Evolutionary conservation across 2,329 filamentous ascomycete genomes (phyloP).

Genomic region (Trichoderma sp.): DNA sequence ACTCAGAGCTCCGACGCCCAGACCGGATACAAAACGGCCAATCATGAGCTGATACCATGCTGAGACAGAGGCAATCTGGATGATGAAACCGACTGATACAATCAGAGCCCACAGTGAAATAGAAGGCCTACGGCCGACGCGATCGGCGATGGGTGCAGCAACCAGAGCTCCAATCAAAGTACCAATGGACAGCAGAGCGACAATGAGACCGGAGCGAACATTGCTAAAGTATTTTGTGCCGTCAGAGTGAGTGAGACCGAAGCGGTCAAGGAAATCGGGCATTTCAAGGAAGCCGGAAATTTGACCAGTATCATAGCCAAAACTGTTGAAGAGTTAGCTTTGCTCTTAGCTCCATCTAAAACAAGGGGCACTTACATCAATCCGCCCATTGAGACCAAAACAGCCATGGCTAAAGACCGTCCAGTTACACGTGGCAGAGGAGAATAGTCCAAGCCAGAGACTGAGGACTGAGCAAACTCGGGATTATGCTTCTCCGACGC

Average conservation of each 20-base stretch:
- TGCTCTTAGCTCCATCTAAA: not conserved
- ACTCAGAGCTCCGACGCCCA: constrained; percentile 64
- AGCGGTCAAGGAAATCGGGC: constrained; percentile 52
- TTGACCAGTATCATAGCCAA: constrained; percentile 52
- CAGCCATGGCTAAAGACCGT: constrained; percentile 37
- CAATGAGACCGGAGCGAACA: constrained; percentile 56
- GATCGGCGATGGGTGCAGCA: constrained; percentile 62
- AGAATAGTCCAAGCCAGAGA: constrained; percentile 43
- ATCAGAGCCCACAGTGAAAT: constrained; percentile 61
- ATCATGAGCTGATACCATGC: constrained; percentile 65
- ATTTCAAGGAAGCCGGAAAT: constrained; percentile 57
- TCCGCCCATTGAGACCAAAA: constrained; percentile 45
- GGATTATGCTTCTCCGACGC: constrained; percentile 35
- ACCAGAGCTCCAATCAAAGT: constrained; percentile 58
- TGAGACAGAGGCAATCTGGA: constrained; percentile 55
- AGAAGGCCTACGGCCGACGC: constrained; percentile 58
- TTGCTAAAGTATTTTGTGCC: constrained; percentile 47
- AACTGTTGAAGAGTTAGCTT: constrained; percentile 24
- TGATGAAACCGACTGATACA: constrained; percentile 63
- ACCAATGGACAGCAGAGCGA: constrained; percentile 56
- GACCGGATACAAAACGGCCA: constrained; percentile 61
- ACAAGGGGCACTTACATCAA: constrained; percentile 35
- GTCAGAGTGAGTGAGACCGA: constrained; percentile 41
- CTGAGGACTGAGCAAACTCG: constrained; percentile 32
- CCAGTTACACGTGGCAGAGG: constrained; percentile 40